Base-by-base conservation (phyloP, 2,329 filamentous ascomycete species). In the Bipolaris victoriae region DNA sequence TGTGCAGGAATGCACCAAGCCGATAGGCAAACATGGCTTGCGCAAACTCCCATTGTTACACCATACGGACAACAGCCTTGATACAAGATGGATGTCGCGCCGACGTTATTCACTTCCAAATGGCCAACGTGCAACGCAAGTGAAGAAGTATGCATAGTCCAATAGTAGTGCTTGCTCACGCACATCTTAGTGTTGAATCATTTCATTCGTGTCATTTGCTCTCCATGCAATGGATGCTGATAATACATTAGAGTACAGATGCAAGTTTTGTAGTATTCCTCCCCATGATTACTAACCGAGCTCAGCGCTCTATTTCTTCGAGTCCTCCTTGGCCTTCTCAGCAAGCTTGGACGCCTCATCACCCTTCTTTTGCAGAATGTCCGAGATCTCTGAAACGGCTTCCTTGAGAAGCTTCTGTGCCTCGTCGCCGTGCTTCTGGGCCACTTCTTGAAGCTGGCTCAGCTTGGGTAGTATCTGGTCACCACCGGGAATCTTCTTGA, bases 341-440 rank as follows among this genome's bases (percentile, higher is more conserved):
- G 73, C 73, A 52, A 76, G 45, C 49, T 70, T 58, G 11, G 67
- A 51, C 22, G 72, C 73, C 62, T 74, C 68, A 18, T 70, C 68
- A 15, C 72, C 63, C 60, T 67, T 72, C 69, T 73, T 75, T 64
- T 71, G 72, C 44, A 76, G 56, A 9, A 76, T 58, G 36, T 74
- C 68, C 3, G 65, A 67, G 39, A 76, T 74, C 65, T 76, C 73
- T 3, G 61, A 63, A 7, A 77, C 64, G 3, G 76, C 88, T 71
- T 90, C 87, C 76, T 87, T 86, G 49, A 90, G 74, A 36, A 92
- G 79, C 75, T 86, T 84, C 79, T 91, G 84, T 2, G 88, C 88
- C 73, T 92, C 88, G 5, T 86, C 81, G 48, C 85, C 86, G 72
- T 90, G 86, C 78, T 90, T 86, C 66, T 88, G 80, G 0, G 86